Conservation (phyloP, 2,329 filamentous ascomycete species). For the Pseudogymnoascus sp. region DNA sequence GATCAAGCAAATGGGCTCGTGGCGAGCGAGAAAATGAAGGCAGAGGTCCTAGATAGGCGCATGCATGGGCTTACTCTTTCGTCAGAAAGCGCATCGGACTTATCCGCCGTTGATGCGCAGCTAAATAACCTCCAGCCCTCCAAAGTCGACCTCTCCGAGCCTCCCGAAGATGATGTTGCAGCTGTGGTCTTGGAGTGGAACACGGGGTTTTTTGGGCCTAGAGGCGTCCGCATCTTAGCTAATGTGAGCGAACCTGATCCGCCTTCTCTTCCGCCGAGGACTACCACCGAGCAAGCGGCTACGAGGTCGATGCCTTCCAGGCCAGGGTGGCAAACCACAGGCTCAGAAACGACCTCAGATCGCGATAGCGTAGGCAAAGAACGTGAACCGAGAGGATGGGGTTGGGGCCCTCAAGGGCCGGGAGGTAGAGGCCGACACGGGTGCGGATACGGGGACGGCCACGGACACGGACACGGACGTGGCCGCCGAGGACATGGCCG, state of each 20-base stretch:
- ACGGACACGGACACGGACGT: background rate
- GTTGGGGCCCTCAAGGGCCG: background rate
- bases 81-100: constrained; percentile 20
- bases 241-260: background rate
- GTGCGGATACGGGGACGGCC: background rate
- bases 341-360: constrained; percentile 27
- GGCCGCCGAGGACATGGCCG: background rate
- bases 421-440: background rate
- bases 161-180: constrained; percentile 25
- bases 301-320: constrained; percentile 21
- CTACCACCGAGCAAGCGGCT: constrained; percentile 20
- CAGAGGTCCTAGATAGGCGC: constrained; percentile 31
- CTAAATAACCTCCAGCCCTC: constrained; percentile 31
- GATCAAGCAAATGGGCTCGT: constrained; percentile 39
- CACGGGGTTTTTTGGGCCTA: constrained; percentile 46
- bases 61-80: constrained; percentile 22
- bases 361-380: constrained; percentile 18
- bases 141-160: constrained; percentile 11
- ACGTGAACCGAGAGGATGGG: background rate
- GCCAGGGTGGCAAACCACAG: constrained; percentile 11
- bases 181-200: constrained; percentile 49
- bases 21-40: constrained; percentile 42
- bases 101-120: constrained; percentile 36
- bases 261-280: constrained; percentile 13
- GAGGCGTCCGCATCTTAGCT: constrained; percentile 37